Base-by-base conservation (phyloP, 352 stramenopile genomes). In the Pythium phragmitis region DNA sequence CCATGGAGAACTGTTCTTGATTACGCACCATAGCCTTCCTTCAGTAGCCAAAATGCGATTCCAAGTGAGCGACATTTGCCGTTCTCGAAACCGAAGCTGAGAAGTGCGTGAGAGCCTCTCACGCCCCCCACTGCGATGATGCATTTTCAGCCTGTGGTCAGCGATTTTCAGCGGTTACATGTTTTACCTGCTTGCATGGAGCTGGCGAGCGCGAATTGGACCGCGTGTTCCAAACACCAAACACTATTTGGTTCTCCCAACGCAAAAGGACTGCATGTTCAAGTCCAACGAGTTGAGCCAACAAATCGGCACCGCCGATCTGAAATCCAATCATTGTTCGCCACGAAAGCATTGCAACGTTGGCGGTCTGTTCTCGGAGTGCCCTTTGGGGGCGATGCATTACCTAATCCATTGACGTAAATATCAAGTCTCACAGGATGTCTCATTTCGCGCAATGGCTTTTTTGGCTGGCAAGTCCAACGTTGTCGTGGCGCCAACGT, bases 341-440 rank as follows among this genome's bases (percentile, higher is more conserved):
- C 50, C 49, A 55, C 49, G 8, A n/a, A 26, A 57, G 9, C 12
- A 46, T 34, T 33, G 19, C 49, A 21, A 36, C 26, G 16, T 13
- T 46, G 21, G 11, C 26, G 33, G 16, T 42, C 50, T 28, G 50
- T 46, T 33, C 17, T 57, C 13, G 50, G 13, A 55, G 28, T 55
- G 50, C 11, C 49, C 8, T 21, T 42, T 42, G 49, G 28, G 49
- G 11, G 11, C 23, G 17, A 34, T 23, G 46, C 49, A 39, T 62
- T 54, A 62, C 55, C 55, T 62, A 62, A 62, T 54, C 43, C 54
- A 30, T 28, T 37, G 13, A 23, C 17, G 13, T 7, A 14, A 26
- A 28, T 42, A 62, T 53, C 17, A 54, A 56, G 19, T 63, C 14
- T 63, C 21, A 48, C 45, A 56, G 34, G 48, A 41, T 26, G 42